Evolutionary conservation across 208 protist species (phyloP), one percentile per base, ranked within the genome.

Genomic region (Sergeia podlipaevii): DNA sequence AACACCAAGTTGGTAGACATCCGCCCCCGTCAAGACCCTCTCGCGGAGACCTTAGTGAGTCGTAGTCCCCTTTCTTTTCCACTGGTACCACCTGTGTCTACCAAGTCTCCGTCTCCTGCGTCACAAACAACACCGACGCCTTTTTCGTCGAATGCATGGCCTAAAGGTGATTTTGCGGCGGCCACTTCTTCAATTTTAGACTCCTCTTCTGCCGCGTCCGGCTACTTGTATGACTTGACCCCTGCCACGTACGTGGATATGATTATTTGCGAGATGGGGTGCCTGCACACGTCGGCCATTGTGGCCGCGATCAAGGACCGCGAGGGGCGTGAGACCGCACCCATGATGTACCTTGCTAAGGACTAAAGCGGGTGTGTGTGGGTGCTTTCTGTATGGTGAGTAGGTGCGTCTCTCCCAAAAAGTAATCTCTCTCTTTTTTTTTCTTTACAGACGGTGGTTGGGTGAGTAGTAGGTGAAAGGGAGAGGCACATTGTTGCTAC

Each of bases 1-100:
- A 99, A 99, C 77, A 95, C 98, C 49, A 85, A 82, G 44, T 53
- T 86, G 11, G 56, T 61, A 18, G 76, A 85, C 46, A 70, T 87
- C 43, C 58, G 39, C 48, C 18, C 17, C 57, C 17, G 58, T 63
- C 2, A n/a, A n/a, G n/a, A n/a, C n/a, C n/a, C n/a, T n/a, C n/a
- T n/a, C n/a, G n/a, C n/a, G n/a, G n/a, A n/a, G n/a, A n/a, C n/a
- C n/a, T n/a, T n/a, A n/a, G n/a, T n/a, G n/a, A n/a, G n/a, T n/a
- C n/a, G n/a, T n/a, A n/a, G n/a, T n/a, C n/a, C n/a, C n/a, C n/a
- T n/a, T n/a, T n/a, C n/a, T n/a, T n/a, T n/a, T n/a, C n/a, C n/a
- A n/a, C n/a, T n/a, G n/a, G n/a, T n/a, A n/a, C n/a, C n/a, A n/a
- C n/a, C n/a, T n/a, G n/a, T n/a, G n/a, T n/a, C 28, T 45, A 28